phyloP scores from a whole-genome alignment of 2,329 filamentous ascomycete species.

The Sporothrix variecibatus region DNA sequence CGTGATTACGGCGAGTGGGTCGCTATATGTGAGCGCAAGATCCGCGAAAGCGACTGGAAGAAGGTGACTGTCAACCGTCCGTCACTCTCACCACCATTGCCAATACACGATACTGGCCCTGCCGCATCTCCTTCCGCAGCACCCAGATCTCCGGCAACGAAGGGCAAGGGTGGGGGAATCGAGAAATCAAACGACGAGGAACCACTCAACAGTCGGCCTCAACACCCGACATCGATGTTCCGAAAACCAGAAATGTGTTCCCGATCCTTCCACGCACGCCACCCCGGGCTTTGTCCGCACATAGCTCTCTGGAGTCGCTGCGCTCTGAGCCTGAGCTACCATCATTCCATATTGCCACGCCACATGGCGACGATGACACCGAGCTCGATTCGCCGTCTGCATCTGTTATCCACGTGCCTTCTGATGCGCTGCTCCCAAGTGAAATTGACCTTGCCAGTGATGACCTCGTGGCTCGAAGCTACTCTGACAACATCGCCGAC shows the following conservation, averaged over 20 bases:
- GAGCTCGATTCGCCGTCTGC: conserved; percentile 13
- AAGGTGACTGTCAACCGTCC: not conserved
- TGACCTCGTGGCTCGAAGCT: conserved; percentile 25
- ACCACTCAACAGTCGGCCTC: not conserved
- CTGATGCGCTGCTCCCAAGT: conserved; percentile 29
- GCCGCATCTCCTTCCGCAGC: not conserved
- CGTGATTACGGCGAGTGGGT: conserved; percentile 78
- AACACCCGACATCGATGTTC: not conserved
- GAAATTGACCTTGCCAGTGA: not conserved
- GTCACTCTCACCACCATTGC: conserved; percentile 3
- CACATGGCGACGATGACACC: conserved; percentile 37
- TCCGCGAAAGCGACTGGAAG: conserved; percentile 66
- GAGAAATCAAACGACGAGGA: not conserved
- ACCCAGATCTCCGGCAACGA: not conserved
- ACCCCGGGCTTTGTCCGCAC: conserved; percentile 5
- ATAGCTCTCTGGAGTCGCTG: conserved; percentile 27
- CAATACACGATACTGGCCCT: not conserved
- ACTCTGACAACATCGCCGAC: conserved; percentile 43
- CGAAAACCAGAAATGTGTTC: not conserved
- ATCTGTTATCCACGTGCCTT: conserved; percentile 14
- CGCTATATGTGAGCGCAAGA: conserved; percentile 70
- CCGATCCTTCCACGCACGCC: conserved; percentile 19
- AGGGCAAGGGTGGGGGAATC: not conserved
- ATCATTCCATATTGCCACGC: conserved; percentile 43
- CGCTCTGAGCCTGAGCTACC: conserved; percentile 38